phyloP scores from a whole-genome alignment of 805 yeast genomes.

The Ogataea ganodermae region DNA sequence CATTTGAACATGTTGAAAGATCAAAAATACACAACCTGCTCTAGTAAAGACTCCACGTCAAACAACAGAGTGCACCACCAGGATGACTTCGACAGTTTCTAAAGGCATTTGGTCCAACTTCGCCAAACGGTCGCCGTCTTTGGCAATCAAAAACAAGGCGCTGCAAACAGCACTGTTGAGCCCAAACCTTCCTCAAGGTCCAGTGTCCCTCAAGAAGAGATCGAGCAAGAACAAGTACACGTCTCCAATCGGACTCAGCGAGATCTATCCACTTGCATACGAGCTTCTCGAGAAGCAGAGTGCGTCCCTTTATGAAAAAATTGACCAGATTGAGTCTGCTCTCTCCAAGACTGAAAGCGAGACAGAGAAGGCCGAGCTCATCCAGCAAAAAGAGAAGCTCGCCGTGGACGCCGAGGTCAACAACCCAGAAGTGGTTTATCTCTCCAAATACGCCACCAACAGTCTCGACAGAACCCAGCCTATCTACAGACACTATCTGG shows the following conservation, averaged over 20 bases:
- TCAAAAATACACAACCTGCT: neutral
- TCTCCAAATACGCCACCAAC: slow-evolving; percentile 49
- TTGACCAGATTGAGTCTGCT: slow-evolving; percentile 39
- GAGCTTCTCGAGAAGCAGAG: slow-evolving; percentile 54
- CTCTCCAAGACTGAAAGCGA: slow-evolving; percentile 27
- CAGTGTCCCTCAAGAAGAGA: slow-evolving; percentile 49
- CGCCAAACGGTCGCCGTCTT: slow-evolving; percentile 34
- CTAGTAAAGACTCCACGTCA: too few relatives aligned
- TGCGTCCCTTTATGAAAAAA: slow-evolving; percentile 39
- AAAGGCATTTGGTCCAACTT: slow-evolving; percentile 41
- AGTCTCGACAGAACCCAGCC: slow-evolving; percentile 70
- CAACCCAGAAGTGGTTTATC: slow-evolving; percentile 86
- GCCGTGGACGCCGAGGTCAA: slow-evolving; percentile 63
- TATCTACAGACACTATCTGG: slow-evolving; percentile 71
- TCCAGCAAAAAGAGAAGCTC: slow-evolving; percentile 34
- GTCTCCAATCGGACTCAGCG: slow-evolving; percentile 69
- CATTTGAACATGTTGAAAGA: neutral
- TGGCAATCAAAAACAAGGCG: slow-evolving; percentile 31
- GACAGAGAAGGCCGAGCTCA: slow-evolving; percentile 18
- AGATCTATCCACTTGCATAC: slow-evolving; percentile 71
- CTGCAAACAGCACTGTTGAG: slow-evolving; percentile 34
- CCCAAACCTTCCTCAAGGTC: slow-evolving; percentile 46
- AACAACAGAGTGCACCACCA: neutral
- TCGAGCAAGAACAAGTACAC: slow-evolving; percentile 53
- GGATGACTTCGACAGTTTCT: slow-evolving; percentile 3